Percentiles rank a stretch among this genome's conserved stretches.
Conservation (phyloP, 805 yeast genomes). For the Candida ascalaphidarum region DNA sequence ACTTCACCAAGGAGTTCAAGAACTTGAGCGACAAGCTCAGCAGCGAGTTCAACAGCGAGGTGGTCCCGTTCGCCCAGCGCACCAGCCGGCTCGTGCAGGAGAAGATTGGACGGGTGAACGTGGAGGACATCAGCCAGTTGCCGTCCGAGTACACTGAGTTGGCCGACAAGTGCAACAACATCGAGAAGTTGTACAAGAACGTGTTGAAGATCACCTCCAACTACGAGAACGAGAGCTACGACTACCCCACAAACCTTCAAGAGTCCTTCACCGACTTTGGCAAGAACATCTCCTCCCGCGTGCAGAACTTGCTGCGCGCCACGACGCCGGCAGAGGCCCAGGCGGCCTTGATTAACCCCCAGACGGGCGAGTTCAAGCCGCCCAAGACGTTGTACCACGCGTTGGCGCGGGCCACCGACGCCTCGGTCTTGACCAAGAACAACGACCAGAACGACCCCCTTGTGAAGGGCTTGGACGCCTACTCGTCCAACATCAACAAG, state of each 20-base stretch:
- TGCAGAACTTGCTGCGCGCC: constrained; percentile 61
- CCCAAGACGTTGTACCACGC: constrained; percentile 85
- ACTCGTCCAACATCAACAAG: constrained; percentile 62
- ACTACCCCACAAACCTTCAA: constrained; percentile 68
- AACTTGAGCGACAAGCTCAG: constrained; percentile 36
- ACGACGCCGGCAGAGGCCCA: constrained; percentile 78
- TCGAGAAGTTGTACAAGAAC: constrained; percentile 33
- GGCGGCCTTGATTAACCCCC: constrained; percentile 46
- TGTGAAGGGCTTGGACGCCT: constrained; percentile 54
- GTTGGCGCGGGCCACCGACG: constrained; percentile 64
- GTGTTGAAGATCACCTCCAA: constrained; percentile 35
- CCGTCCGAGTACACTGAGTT: constrained; percentile 68
- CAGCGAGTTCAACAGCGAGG: constrained; percentile 45
- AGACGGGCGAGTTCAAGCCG: constrained; percentile 37
- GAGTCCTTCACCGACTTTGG: constrained; percentile 74
- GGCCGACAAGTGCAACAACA: constrained; percentile 30
- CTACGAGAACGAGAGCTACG: constrained; percentile 73
- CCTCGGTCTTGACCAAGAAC: constrained; percentile 35
- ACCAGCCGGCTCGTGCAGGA: constrained; percentile 76
- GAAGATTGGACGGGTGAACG: constrained; percentile 58
- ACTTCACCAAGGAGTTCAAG: constrained; percentile 33
- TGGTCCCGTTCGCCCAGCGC: constrained; percentile 64
- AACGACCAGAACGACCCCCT: constrained; percentile 37
- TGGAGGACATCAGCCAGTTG: constrained; percentile 65
- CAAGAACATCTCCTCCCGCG: constrained; percentile 54